Conservation (phyloP, 495 filamentous ascomycete species). For the Neurospora sp. region DNA sequence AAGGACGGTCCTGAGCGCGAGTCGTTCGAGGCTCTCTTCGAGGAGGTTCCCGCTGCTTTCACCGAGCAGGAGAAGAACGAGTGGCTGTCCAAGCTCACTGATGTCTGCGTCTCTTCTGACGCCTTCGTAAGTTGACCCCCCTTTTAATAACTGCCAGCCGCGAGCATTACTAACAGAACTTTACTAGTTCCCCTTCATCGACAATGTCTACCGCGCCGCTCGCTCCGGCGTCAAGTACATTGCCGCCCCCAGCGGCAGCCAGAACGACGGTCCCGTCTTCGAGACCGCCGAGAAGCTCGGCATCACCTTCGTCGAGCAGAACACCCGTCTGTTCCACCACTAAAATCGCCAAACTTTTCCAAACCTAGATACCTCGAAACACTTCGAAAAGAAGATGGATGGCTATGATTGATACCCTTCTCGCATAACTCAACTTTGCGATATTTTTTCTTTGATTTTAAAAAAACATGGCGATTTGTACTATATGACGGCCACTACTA, state of each 20-base stretch:
- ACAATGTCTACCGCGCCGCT: slow-evolving; percentile 87
- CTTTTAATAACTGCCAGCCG: not conserved
- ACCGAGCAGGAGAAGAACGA: slow-evolving; percentile 71
- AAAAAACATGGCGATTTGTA: not conserved
- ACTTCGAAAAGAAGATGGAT: not conserved
- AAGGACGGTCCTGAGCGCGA: slow-evolving; percentile 70
- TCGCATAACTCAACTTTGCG: not conserved
- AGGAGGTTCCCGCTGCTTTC: slow-evolving; percentile 78
- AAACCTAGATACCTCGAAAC: not conserved
- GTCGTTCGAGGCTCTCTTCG: slow-evolving; percentile 81
- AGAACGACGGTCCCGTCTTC: slow-evolving; percentile 83
- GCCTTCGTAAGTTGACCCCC: slow-evolving; percentile 66
- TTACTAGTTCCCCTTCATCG: slow-evolving; percentile 84
- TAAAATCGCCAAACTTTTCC: slow-evolving; percentile 26
- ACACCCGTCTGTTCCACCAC: slow-evolving; percentile 81
- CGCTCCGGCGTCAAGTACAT: slow-evolving; percentile 91
- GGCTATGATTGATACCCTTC: not conserved
- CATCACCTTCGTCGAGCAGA: slow-evolving; percentile 86
- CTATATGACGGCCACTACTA: slow-evolving; percentile 7
- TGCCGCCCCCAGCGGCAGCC: slow-evolving; percentile 84
- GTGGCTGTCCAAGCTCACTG: slow-evolving; percentile 70
- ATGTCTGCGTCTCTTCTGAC: slow-evolving; percentile 83
- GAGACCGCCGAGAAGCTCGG: slow-evolving; percentile 88
- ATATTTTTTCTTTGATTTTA: not conserved
- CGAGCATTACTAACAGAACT: slow-evolving; percentile 7